A percentile compares a stretch with the other conserved stretches of the same genome.
phyloP scores from a whole-genome alignment of 306 rosid species.

The Erythrophleum fordii region DNA sequence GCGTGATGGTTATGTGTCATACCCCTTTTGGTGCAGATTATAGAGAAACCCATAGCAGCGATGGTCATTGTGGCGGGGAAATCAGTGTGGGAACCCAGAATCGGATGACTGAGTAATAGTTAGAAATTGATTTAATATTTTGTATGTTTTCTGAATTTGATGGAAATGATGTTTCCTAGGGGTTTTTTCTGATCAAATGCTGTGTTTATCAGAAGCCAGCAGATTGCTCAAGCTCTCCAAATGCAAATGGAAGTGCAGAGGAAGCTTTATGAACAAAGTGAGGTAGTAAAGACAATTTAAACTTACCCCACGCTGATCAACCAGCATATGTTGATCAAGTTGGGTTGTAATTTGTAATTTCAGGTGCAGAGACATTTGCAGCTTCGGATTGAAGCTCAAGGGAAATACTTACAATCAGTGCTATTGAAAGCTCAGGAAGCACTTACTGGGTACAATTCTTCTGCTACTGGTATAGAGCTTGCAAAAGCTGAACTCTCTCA shows the following conservation, averaged over 20 bases:
- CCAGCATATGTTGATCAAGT: slow-evolving; percentile 15
- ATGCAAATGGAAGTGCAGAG: slow-evolving; percentile 87
- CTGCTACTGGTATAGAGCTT: slow-evolving; percentile 63
- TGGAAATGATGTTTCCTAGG: slow-evolving; percentile 35
- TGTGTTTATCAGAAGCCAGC: slow-evolving; percentile 57
- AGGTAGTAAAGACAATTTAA: slow-evolving; percentile 52
- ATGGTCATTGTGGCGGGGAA: slow-evolving; percentile 57
- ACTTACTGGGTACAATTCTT: slow-evolving; percentile 67
- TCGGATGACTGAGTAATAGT: slow-evolving; percentile 72
- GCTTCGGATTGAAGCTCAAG: slow-evolving; percentile 92
- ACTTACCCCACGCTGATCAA: slow-evolving; percentile 17
- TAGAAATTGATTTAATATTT: slow-evolving; percentile 43
- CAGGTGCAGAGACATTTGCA: slow-evolving; percentile 94
- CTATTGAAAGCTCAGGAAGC: slow-evolving; percentile 82
- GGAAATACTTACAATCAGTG: slow-evolving; percentile 87
- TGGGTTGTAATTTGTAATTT: slow-evolving; percentile 16
- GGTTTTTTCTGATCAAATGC: slow-evolving; percentile 44
- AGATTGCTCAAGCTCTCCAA: slow-evolving; percentile 80
- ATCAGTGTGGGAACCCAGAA: slow-evolving; percentile 53
- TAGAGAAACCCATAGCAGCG: slow-evolving; percentile 59
- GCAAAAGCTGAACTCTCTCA: slow-evolving; percentile 87
- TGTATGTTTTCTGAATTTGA: slow-evolving; percentile 21
- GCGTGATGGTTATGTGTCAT: slow-evolving; percentile 30
- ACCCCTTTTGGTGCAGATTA: slow-evolving; percentile 51
- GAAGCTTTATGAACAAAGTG: slow-evolving; percentile 81